These are phyloP conservation scores for Coemansia sp. DNA, from an alignment of 192 early-diverging fungal genomes.

Conservation along the genomic window DNA sequence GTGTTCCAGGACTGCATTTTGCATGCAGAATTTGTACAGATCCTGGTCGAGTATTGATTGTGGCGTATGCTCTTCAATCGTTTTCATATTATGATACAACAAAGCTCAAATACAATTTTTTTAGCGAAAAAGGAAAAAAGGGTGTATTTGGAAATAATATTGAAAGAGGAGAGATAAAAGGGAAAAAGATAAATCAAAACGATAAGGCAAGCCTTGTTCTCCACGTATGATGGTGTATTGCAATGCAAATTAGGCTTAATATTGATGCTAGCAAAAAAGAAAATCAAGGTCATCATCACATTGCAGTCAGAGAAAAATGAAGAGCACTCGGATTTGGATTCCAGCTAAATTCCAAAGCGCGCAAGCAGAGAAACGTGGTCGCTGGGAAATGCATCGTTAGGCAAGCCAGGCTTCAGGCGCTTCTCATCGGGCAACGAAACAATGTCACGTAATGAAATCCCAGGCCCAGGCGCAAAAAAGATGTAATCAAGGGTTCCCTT, in stretches of 20 bases:
- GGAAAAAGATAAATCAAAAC: too few species aligned
- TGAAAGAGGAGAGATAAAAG: constrained; percentile 2
- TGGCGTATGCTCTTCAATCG: constrained; percentile 22
- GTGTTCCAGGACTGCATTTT: constrained; percentile 71
- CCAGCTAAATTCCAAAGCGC: constrained; percentile 18
- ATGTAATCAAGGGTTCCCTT: constrained; percentile 57
- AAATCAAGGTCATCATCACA: background rate
- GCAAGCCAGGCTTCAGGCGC: constrained; percentile 45
- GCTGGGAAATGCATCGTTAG: constrained; percentile 47
- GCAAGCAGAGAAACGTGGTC: constrained; percentile 50
- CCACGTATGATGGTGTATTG: too few species aligned
- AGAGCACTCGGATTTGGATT: background rate
- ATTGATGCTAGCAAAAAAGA: too few species aligned
- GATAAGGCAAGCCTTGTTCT: too few species aligned
- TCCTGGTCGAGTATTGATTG: constrained; percentile 78
- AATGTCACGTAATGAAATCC: constrained; percentile 23
- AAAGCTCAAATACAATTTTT: background rate
- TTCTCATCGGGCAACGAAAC: constrained; percentile 38
- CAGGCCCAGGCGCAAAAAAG: constrained; percentile 21
- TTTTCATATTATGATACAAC: background rate
- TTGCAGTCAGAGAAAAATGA: background rate
- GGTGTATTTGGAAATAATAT: background rate
- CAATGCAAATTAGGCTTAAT: too few species aligned
- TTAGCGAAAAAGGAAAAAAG: background rate
- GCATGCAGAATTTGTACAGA: constrained; percentile 84